Base-by-base conservation (phyloP, 2,329 filamentous ascomycete genomes). In the Tolypocladium pustulatum region DNA sequence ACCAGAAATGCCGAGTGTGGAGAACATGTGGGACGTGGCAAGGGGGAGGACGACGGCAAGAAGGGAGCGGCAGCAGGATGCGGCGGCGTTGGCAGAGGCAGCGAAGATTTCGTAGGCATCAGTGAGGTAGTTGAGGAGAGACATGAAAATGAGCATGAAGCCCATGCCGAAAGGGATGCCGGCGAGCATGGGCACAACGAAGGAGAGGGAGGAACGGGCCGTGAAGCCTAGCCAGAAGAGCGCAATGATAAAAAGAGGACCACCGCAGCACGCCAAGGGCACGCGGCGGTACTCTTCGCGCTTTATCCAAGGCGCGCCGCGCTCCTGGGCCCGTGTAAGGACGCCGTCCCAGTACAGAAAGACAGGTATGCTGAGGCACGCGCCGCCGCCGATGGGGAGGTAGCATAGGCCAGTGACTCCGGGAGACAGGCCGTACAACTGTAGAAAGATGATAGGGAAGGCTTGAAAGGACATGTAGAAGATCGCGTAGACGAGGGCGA, bases 11-110 rank as follows among this genome's bases (percentile, higher is more conserved):
- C 76, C 76, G 1, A 83, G 71, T 3, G 66, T 67, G 2, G 63
- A 59, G 60, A 82, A 82, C 77, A 83, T 81, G 59, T 73, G 73
- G 2, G 72, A 69, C 3, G 79, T 78, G 13, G 79, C 79, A 22
- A 88, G 73, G 4, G 85, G 84, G 53, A 88, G 73, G 1, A 85
- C 72, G 0, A 96, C 92, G 52, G 91, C 90, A 1, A 93, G 95
- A 71, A 97, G 90, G 88, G 94, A 94, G 58, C 94, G 92, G 0
- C 89, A 96, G 74, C 74, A 96, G 58, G 94, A 97, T 75, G 75
- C 96, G 57, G 78, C 88, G 68, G 94, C 93, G 52, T 81, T 97
- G 67, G 89, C 92, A 27, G 87, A 85, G 67, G 86, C 85, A 54
- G 84, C 83, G 64, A 82, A 88, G 53, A 84, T 78, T 62, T 84